phyloP scores from a whole-genome alignment of 2,329 filamentous ascomycete species.

The Cyphellophora attinorum region DNA sequence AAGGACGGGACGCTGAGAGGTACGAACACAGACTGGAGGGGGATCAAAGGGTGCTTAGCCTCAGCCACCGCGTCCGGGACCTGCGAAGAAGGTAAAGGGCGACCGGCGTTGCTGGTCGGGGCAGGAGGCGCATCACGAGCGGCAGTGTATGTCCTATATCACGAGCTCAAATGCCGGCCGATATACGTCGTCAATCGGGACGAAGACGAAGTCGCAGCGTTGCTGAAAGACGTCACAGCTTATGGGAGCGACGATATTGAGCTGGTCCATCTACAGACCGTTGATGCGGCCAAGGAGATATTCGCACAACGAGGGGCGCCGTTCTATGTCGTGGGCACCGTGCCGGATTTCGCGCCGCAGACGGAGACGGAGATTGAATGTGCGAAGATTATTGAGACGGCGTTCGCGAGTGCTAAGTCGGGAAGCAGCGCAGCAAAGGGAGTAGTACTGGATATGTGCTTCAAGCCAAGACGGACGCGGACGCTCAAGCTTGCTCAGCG shows the following conservation, averaged over 20 bases:
- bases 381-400: conserved; percentile 21
- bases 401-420: conserved; percentile 23
- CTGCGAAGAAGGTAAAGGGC: conserved; percentile 29
- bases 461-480: conserved; percentile 30
- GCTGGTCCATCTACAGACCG: conserved; percentile 22
- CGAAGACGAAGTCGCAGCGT: conserved; percentile 19
- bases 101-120: conserved; percentile 28
- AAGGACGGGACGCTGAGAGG: conserved; percentile 22
- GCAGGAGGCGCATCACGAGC: conserved; percentile 34
- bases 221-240: conserved; percentile 19
- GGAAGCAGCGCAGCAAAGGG: conserved; percentile 19
- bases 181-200: conserved; percentile 32
- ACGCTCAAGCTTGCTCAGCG: conserved; percentile 25
- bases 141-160: conserved; percentile 27
- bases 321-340: conserved; percentile 29
- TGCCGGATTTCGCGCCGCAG: conserved; percentile 28
- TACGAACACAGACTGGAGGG: conserved; percentile 36
- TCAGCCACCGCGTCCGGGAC: conserved; percentile 6
- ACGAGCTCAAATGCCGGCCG: conserved; percentile 19
- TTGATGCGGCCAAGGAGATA: conserved; percentile 19
- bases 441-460: conserved; percentile 34
- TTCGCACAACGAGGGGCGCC: too few relatives aligned
- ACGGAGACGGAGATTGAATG: conserved; percentile 21
- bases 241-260: conserved; percentile 24
- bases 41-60: conserved; percentile 28